These are phyloP conservation scores for Penicillium tannophilum DNA, from an alignment of 495 filamentous ascomycete genomes.

Conservation along the genomic window DNA sequence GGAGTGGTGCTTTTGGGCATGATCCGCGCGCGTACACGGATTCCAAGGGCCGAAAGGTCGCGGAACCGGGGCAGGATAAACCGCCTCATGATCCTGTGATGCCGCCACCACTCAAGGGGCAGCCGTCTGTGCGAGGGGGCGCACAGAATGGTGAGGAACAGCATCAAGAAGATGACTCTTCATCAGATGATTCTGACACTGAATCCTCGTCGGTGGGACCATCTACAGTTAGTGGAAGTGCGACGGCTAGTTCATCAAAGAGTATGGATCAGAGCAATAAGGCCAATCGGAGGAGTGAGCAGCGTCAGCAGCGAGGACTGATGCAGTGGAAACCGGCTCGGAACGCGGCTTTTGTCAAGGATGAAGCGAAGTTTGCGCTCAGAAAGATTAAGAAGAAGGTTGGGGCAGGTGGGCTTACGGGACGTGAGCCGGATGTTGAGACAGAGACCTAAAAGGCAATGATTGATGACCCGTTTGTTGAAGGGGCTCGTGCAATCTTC, in stretches of 20 bases:
- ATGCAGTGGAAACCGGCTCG: conserved; percentile 60
- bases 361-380: conserved; percentile 53
- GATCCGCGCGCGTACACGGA: conserved; percentile 61
- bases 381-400: conserved; percentile 51
- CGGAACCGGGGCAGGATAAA: conserved; percentile 56
- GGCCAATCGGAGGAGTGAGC: conserved; percentile 49
- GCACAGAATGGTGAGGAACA: not conserved
- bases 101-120: conserved; percentile 46
- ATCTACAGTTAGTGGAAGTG: conserved; percentile 20
- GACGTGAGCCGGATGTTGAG: conserved; percentile 55
- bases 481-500: not conserved
- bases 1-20: conserved; percentile 82
- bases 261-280: conserved; percentile 29
- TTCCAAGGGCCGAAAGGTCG: conserved; percentile 48
- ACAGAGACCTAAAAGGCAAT: conserved; percentile 45
- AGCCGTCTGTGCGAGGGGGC: conserved; percentile 17
- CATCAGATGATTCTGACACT: conserved; percentile 16
- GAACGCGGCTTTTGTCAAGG: conserved; percentile 53
- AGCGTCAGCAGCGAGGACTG: conserved; percentile 53
- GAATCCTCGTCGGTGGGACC: conserved; percentile 19
- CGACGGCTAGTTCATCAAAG: conserved; percentile 17
- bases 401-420: conserved; percentile 46
- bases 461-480: not conserved
- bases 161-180: conserved; percentile 10
- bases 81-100: conserved; percentile 61